Base-by-base conservation (phyloP, 1,284 basidiomycete genomes). In the Fomes fomentarius region DNA sequence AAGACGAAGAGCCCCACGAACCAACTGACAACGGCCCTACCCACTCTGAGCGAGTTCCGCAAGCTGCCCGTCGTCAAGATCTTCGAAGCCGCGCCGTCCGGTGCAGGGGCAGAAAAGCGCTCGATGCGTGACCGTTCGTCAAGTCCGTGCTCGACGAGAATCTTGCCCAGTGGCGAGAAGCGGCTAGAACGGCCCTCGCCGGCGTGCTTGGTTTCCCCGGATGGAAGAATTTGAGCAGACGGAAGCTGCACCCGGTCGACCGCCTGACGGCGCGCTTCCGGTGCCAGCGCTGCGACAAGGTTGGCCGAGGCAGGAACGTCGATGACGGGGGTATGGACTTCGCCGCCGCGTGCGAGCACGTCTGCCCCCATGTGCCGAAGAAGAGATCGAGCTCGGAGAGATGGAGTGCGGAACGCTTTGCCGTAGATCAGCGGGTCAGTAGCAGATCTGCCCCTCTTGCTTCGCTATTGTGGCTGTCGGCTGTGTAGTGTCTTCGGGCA, bases 351-450 rank as follows among this genome's bases (percentile, higher is more conserved):
- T 89, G 86, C 66, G 69, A 66, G 40, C 87, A 90, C 62, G 67
- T 74, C 30, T 90, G 88, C 64, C 57, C 54, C 2, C 59, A 64
- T 26, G 48, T 66, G 40, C 66, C 68, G 38, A 63, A 65, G 52
- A 70, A 67, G 52, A 60, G 63, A 42, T 67, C 63, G 54, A 42
- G 40, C 25, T 73, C 72, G 33, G 65, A 63, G 19, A 62, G 63
- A 2, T 88, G 85, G 84, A 73, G 64, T 28, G 73, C 77, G 0
- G 69, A 72, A 2, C 66, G 76, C 14, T 90, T 89, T 54, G 70
- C 72, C 15, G 77, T 74, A 50, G 85, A 89, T 66, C 72, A 74
- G 9, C 81, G 80, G 76, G 87, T 83, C n/a, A n/a, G n/a, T n/a
- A n/a, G n/a, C n/a, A n/a, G n/a, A 53, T 7, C 70, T 60, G 26